phyloP scores from a whole-genome alignment of 306 rosid species.

The Rosa rugosa region DNA sequence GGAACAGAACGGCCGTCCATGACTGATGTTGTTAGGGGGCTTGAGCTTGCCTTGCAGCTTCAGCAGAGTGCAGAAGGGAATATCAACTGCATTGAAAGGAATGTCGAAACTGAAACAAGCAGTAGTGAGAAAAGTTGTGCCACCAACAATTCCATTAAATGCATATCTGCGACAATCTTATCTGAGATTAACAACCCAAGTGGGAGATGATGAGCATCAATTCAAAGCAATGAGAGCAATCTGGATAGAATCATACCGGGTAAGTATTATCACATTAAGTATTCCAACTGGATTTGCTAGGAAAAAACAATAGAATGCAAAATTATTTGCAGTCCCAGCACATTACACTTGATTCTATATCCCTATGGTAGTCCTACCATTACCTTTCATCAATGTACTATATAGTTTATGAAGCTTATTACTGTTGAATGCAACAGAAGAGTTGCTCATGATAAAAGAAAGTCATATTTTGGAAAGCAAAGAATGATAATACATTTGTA shows the following conservation, averaged over 20 bases:
- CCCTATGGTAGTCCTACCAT: background rate
- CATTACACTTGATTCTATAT: background rate
- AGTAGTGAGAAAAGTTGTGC: background rate
- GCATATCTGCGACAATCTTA: background rate
- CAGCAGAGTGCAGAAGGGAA: conserved; percentile 1
- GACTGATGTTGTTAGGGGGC: conserved; percentile 21
- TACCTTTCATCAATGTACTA: background rate
- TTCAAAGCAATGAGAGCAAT: background rate
- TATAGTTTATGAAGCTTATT: too few species aligned
- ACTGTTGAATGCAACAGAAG: too few species aligned
- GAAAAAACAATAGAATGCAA: background rate
- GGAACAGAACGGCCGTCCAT: conserved; percentile 31
- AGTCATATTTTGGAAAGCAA: background rate
- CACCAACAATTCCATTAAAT: background rate
- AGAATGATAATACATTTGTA: background rate
- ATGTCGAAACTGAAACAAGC: background rate
- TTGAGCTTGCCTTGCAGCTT: conserved; percentile 27
- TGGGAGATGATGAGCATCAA: conserved; percentile 4
- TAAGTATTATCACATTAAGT: too few species aligned
- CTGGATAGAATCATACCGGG: background rate
- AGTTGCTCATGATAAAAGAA: too few species aligned
- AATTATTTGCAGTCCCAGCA: background rate
- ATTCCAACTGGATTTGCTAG: background rate
- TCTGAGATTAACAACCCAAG: background rate
- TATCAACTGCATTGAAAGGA: background rate